These are phyloP conservation scores for Erysimum cheiri DNA, from an alignment of 441 rosid genomes.

Conservation along the genomic window DNA sequence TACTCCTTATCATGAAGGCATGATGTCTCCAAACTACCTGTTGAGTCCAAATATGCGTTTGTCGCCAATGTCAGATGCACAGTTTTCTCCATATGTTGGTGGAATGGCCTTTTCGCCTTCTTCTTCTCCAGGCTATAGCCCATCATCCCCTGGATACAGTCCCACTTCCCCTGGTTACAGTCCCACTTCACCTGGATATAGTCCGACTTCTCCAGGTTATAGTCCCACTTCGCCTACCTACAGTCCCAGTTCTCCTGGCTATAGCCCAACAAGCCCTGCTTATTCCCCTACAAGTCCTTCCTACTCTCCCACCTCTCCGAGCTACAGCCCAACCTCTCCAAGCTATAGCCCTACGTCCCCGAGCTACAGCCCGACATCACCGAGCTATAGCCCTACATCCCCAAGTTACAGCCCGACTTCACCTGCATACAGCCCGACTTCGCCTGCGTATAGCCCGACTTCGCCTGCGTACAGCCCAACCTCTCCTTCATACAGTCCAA, in stretches of 20 bases:
- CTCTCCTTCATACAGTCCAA: conserved; percentile 69
- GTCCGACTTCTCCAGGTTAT: conserved; percentile 88
- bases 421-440: conserved; percentile 72
- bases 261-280: conserved; percentile 79
- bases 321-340: conserved; percentile 81
- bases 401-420: conserved; percentile 88
- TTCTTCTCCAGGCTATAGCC: conserved; percentile 86
- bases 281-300: conserved; percentile 81
- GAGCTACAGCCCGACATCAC: conserved; percentile 83
- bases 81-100: conserved; percentile 87
- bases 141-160: conserved; percentile 72
- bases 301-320: conserved; percentile 58
- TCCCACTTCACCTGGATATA: conserved; percentile 77
- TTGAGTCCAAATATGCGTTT: conserved; percentile 80
- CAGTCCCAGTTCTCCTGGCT: conserved; percentile 74
- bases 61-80: conserved; percentile 85
- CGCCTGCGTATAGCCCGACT: conserved; percentile 70
- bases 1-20: conserved; percentile 92
- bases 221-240: conserved; percentile 78
- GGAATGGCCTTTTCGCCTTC: conserved; percentile 91
- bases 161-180: conserved; percentile 90
- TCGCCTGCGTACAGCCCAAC: conserved; percentile 87
- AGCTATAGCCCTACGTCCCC: conserved; percentile 91
- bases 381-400: conserved; percentile 84
- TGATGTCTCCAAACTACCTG: conserved; percentile 94